Evolutionary conservation across 202 grass and related monocot species (phyloP).

Genomic region (Eragrostis tef): DNA sequence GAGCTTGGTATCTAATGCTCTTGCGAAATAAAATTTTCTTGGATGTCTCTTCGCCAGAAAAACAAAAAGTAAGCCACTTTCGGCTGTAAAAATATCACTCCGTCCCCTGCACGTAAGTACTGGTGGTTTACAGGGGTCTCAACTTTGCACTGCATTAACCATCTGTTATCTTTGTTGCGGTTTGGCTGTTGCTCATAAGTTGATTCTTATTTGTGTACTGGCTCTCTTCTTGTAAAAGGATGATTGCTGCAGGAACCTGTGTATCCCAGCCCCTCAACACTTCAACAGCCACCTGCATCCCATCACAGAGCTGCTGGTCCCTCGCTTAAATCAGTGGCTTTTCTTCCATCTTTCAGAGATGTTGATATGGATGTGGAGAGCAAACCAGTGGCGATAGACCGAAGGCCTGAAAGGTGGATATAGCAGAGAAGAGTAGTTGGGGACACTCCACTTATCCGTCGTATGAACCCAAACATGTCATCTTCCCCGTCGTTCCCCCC

Average conservation of each 20-base stretch:
- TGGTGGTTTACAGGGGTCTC: too few relatives aligned
- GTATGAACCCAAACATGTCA: not conserved
- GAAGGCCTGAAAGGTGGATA: not conserved
- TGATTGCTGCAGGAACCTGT: not conserved
- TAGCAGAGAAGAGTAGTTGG: not conserved
- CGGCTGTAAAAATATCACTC: not conserved
- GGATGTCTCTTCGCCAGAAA: not conserved
- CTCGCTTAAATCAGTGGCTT: not conserved
- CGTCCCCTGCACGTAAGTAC: not conserved
- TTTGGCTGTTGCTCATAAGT: too few relatives aligned
- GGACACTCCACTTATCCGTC: not conserved
- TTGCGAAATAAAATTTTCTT: not conserved
- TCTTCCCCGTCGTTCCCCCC: not conserved
- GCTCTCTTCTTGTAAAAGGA: not conserved
- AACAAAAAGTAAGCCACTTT: not conserved
- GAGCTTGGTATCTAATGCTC: conserved; percentile 42
- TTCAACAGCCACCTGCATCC: too few relatives aligned
- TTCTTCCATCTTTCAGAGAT: not conserved
- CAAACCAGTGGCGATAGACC: not conserved
- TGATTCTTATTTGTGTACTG: not conserved
- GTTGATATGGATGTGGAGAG: not conserved
- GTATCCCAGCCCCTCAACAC: not conserved
- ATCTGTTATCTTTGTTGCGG: not conserved
- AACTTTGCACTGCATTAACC: not conserved
- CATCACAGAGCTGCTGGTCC: too few relatives aligned